These are phyloP conservation scores for Eucalyptus marginata DNA, from an alignment of 345 rosid species.

Conservation along the genomic window DNA sequence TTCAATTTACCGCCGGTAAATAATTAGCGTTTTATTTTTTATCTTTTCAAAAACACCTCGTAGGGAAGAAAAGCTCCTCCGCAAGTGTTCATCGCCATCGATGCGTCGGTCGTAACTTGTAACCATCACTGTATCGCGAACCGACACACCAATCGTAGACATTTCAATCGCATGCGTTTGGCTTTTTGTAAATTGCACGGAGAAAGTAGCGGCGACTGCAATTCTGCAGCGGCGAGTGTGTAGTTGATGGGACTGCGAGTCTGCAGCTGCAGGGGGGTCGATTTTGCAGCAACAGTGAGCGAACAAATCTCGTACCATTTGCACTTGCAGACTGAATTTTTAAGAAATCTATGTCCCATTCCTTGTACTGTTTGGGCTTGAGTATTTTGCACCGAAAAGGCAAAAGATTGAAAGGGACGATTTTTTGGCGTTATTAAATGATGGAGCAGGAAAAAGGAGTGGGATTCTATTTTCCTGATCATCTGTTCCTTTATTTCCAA, in stretches of 20 bases:
- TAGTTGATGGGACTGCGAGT: background rate
- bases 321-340: background rate
- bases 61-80: background rate
- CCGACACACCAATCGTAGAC: background rate
- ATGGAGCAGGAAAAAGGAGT: background rate
- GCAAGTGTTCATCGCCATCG: background rate
- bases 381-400: background rate
- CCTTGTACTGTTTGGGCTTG: background rate
- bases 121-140: background rate
- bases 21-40: background rate
- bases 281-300: background rate
- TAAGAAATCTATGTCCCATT: background rate
- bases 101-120: background rate
- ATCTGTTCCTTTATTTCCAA: background rate
- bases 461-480: background rate
- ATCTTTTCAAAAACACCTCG: background rate
- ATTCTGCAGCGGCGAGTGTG: background rate
- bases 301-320: background rate
- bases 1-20: background rate
- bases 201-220: background rate
- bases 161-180: background rate
- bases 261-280: background rate
- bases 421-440: background rate
- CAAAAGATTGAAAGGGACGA: background rate
- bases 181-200: background rate